These are phyloP conservation scores for Diplodia seriata DNA, from an alignment of 2,329 filamentous ascomycete genomes.

Conservation along the genomic window DNA sequence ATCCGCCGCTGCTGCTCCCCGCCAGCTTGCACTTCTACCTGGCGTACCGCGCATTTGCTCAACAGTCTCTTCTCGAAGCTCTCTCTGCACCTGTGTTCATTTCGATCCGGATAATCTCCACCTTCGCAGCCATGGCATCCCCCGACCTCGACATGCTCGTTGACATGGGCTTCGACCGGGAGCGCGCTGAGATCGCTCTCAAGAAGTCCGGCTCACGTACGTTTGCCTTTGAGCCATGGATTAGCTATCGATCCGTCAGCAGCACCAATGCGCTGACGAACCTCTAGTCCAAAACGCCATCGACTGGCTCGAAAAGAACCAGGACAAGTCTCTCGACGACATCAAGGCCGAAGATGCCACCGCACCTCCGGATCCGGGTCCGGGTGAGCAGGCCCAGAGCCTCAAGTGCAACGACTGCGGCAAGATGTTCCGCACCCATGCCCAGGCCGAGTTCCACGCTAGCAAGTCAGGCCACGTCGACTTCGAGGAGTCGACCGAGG, in stretches of 20 bases:
- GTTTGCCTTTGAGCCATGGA: conserved; percentile 45
- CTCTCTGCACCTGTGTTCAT: background rate
- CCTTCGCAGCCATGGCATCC: conserved; percentile 46
- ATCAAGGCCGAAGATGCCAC: conserved; percentile 62
- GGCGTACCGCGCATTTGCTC: background rate
- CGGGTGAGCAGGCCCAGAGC: conserved; percentile 75
- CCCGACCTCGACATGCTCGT: conserved; percentile 65
- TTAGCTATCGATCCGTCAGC: background rate
- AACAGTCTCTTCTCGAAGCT: background rate
- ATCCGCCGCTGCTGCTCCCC: conserved; percentile 18
- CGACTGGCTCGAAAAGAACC: conserved; percentile 92
- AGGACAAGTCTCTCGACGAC: conserved; percentile 85
- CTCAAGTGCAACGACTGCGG: conserved; percentile 94
- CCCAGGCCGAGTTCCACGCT: conserved; percentile 88
- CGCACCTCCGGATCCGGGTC: conserved; percentile 68
- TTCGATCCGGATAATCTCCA: background rate
- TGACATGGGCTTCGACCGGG: conserved; percentile 80
- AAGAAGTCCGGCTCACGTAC: conserved; percentile 81
- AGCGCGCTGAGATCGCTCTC: conserved; percentile 81
- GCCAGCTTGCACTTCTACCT: conserved; percentile 12
- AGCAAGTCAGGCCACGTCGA: conserved; percentile 71
- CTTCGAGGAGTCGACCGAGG: conserved; percentile 92
- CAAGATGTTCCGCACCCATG: conserved; percentile 84
- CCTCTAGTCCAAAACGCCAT: conserved; percentile 80
- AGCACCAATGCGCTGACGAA: conserved; percentile 32